phyloP scores from a whole-genome alignment of 2,329 filamentous ascomycete species.

The Paecilomyces fulvus region DNA sequence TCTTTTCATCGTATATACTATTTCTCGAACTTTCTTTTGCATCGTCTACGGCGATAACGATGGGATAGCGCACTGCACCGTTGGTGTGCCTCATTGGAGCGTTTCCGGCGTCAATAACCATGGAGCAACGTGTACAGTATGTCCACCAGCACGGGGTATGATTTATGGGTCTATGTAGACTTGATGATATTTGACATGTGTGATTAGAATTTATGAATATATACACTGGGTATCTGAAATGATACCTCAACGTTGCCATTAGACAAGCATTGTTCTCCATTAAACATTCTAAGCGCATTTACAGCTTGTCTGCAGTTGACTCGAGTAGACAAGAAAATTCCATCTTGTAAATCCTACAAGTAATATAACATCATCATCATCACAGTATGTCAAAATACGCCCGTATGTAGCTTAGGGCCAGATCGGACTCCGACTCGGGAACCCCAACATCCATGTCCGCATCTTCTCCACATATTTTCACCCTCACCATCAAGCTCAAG shows the following conservation, averaged over 20 bases:
- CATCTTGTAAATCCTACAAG: too few relatives aligned
- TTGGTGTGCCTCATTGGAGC: background rate
- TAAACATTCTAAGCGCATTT: background rate
- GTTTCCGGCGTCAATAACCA: background rate
- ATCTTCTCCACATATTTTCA: background rate
- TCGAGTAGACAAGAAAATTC: too few relatives aligned
- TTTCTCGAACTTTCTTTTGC: background rate
- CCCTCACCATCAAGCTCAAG: background rate
- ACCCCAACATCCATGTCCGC: background rate
- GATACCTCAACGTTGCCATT: background rate
- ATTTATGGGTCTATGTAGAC: background rate
- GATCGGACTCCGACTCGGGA: background rate
- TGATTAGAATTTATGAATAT: background rate
- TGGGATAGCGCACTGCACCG: background rate
- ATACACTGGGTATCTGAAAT: background rate
- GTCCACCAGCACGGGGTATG: background rate
- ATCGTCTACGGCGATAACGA: background rate
- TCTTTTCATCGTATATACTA: background rate
- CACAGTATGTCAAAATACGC: too few relatives aligned
- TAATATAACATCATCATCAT: too few relatives aligned
- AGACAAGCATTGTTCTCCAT: background rate
- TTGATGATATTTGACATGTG: background rate
- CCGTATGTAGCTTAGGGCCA: background rate
- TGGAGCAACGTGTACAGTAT: background rate
- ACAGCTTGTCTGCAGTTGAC: too few relatives aligned